A percentile compares a stretch with the other conserved stretches of the same genome.
These are phyloP conservation scores for Colletotrichum navitas DNA, from an alignment of 2,329 filamentous ascomycete species.

Conservation along the genomic window DNA sequence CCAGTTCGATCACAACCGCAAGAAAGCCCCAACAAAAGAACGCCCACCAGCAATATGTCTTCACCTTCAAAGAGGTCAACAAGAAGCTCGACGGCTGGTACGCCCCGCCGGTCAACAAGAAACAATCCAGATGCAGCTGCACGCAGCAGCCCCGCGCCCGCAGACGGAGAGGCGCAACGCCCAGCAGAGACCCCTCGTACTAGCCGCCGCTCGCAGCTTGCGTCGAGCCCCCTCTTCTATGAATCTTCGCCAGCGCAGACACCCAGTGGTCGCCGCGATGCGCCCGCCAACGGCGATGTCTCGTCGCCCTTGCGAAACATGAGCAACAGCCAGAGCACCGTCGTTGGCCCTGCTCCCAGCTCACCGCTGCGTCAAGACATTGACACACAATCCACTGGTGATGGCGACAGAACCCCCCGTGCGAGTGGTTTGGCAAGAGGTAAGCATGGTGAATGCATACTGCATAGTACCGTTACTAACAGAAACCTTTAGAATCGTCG, in stretches of 20 bases:
- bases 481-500: conserved; percentile 77
- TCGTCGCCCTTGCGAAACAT: conserved; percentile 70
- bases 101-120: conserved; percentile 53
- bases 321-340: conserved; percentile 68
- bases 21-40: not conserved
- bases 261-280: conserved; percentile 46
- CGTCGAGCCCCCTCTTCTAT: conserved; percentile 87
- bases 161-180: conserved; percentile 37
- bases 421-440: conserved; percentile 75
- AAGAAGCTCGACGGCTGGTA: conserved; percentile 64
- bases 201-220: conserved; percentile 63
- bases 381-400: conserved; percentile 64
- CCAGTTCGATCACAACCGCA: conserved; percentile 34
- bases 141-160: conserved; percentile 59
- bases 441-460: conserved; percentile 53
- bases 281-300: conserved; percentile 52
- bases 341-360: conserved; percentile 60
- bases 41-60: conserved; percentile 52
- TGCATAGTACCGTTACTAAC: not conserved
- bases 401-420: conserved; percentile 77
- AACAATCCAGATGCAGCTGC: conserved; percentile 49
- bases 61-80: conserved; percentile 60
- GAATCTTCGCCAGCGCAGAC: conserved; percentile 61
- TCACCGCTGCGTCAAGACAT: conserved; percentile 72
- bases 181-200: conserved; percentile 58